A percentile compares a stretch with the other conserved stretches of the same genome.
Conservation (phyloP, 495 filamentous ascomycete species). For the Aspergillus cavernicola region DNA sequence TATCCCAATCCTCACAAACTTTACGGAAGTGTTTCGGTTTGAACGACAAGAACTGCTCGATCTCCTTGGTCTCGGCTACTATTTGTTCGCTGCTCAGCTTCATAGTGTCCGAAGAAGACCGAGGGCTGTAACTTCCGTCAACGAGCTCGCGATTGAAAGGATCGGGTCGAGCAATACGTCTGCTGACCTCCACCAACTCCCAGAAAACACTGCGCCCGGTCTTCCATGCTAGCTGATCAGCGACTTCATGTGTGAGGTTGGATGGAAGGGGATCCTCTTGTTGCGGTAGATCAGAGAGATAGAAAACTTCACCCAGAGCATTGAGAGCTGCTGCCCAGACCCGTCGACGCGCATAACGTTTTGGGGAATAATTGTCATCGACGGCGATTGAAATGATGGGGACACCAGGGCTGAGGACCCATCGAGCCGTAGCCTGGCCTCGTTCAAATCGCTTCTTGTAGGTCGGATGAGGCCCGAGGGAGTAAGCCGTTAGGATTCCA, state of each 20-base stretch:
- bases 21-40: slow-evolving; percentile 77
- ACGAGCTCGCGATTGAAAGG: slow-evolving; percentile 56
- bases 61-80: slow-evolving; percentile 70
- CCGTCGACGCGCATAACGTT: slow-evolving; percentile 62
- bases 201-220: slow-evolving; percentile 74
- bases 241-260: slow-evolving; percentile 36
- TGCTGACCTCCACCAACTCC: slow-evolving; percentile 72
- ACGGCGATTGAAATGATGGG: slow-evolving; percentile 84
- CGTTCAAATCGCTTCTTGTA: slow-evolving; percentile 63
- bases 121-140: slow-evolving; percentile 66
- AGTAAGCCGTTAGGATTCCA: slow-evolving; percentile 81
- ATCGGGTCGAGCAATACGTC: slow-evolving; percentile 66
- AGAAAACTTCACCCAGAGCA: slow-evolving; percentile 88
- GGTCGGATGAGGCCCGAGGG: slow-evolving; percentile 64
- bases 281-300: slow-evolving; percentile 64
- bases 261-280: slow-evolving; percentile 28
- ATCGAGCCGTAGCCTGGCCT: slow-evolving; percentile 77
- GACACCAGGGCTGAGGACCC: slow-evolving; percentile 88
- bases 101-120: slow-evolving; percentile 67
- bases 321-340: slow-evolving; percentile 88
- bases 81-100: slow-evolving; percentile 66
- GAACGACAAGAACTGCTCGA: slow-evolving; percentile 69
- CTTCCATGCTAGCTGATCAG: slow-evolving; percentile 70
- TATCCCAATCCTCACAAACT: slow-evolving; percentile 84
- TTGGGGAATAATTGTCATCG: slow-evolving; percentile 71